These are phyloP conservation scores for Naganishia liquefaciens DNA, from an alignment of 1,284 basidiomycete genomes.

Conservation along the genomic window DNA sequence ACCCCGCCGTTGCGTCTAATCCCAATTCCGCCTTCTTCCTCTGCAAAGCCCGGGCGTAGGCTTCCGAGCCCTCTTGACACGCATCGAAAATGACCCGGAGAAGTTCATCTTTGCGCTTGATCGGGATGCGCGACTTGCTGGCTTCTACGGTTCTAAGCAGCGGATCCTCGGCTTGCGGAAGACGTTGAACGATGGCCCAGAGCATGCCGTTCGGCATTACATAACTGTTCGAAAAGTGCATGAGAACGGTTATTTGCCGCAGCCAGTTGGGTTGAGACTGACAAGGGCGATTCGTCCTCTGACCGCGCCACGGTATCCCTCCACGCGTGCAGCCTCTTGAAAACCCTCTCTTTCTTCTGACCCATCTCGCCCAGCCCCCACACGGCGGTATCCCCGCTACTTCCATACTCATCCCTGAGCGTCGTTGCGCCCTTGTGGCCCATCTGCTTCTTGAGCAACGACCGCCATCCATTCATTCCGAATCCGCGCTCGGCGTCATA, in stretches of 20 bases:
- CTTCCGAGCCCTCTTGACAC: constrained; percentile 48
- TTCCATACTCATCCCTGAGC: constrained; percentile 30
- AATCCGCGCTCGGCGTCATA: constrained; percentile 69
- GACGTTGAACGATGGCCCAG: constrained; percentile 64
- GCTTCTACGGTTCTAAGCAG: constrained; percentile 42
- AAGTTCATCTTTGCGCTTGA: constrained; percentile 63
- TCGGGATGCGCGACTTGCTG: constrained; percentile 37
- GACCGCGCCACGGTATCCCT: constrained; percentile 76
- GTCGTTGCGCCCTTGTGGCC: constrained; percentile 52
- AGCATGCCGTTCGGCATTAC: constrained; percentile 72
- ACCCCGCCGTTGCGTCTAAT: neutral
- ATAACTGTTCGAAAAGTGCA: constrained; percentile 32
- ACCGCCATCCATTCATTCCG: constrained; percentile 73
- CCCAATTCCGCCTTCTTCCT: constrained; percentile 1
- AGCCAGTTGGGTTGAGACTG: constrained; percentile 42
- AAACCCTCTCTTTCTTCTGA: constrained; percentile 64
- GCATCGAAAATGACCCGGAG: constrained; percentile 63
- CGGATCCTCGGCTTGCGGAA: constrained; percentile 64
- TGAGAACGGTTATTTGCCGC: neutral
- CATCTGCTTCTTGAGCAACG: constrained; percentile 75
- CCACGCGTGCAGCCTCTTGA: constrained; percentile 78
- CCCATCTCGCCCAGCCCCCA: constrained; percentile 52
- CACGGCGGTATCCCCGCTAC: constrained; percentile 20
- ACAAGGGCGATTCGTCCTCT: constrained; percentile 85
- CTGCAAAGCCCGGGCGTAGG: constrained; percentile 11